phyloP scores from a whole-genome alignment of 2,329 filamentous ascomycete genomes.

The Arthrinium phaeospermum region DNA sequence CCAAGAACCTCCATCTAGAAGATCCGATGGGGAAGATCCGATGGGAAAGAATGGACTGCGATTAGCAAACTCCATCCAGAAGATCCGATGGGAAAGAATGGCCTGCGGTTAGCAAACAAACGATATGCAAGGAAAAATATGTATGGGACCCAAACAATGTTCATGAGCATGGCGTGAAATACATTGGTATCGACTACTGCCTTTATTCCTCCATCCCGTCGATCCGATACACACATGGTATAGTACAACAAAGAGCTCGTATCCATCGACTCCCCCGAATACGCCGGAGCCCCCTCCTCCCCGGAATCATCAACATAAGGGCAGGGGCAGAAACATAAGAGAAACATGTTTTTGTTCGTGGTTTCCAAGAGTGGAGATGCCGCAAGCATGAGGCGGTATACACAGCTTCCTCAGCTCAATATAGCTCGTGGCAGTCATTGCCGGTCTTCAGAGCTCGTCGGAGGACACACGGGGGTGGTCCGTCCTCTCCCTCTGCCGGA shows the following conservation, averaged over 20 bases:
- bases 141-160: background rate
- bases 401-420: background rate
- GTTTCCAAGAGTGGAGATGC: slow-evolving; percentile 10
- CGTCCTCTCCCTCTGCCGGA: background rate
- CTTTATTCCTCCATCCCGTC: background rate
- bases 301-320: background rate
- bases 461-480: background rate
- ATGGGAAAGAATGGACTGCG: background rate
- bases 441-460: background rate
- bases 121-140: background rate
- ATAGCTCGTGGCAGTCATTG: background rate
- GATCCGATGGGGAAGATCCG: no score
- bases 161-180: background rate
- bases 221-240: slow-evolving; percentile 2
- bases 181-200: slow-evolving; percentile 5
- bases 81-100: background rate
- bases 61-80: background rate
- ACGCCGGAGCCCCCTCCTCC: background rate
- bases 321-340: background rate
- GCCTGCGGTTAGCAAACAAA: background rate
- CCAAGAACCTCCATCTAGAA: no score
- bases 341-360: background rate
- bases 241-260: slow-evolving; percentile 12
- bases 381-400: background rate
- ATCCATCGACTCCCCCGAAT: background rate